A percentile compares a stretch with the other conserved stretches of the same genome.
Conservation (phyloP, 352 stramenopile genomes). For the Thalassiosira livingstoniorum region DNA sequence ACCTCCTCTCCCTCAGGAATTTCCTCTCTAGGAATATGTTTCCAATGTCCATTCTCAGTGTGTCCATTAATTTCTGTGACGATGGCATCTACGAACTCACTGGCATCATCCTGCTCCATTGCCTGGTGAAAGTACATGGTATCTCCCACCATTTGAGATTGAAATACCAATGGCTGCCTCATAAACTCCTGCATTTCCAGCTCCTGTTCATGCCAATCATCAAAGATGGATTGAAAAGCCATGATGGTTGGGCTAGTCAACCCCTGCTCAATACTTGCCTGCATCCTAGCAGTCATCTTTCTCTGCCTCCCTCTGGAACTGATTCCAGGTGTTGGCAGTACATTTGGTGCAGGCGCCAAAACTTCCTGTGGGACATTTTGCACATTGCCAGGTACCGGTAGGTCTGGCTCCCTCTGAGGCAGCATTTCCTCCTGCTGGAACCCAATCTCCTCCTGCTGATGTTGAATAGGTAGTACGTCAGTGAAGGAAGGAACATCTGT, state of each 20-base stretch:
- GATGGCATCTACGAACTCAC: conserved; percentile 53
- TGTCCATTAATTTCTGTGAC: conserved; percentile 52
- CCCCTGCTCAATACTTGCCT: neutral
- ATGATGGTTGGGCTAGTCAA: no score
- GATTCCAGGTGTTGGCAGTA: neutral
- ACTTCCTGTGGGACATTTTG: neutral
- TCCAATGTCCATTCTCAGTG: conserved; percentile 19
- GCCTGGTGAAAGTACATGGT: conserved; percentile 67
- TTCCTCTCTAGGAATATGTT: neutral
- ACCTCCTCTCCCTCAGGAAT: conserved; percentile 35
- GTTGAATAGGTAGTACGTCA: no score
- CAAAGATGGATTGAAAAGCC: neutral
- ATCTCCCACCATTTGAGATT: conserved; percentile 29
- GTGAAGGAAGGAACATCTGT: no score
- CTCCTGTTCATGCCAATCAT: conserved; percentile 6
- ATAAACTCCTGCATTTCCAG: conserved; percentile 30
- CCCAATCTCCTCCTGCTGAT: neutral
- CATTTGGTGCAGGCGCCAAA: neutral
- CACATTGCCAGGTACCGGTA: neutral
- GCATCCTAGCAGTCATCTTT: neutral
- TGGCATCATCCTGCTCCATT: conserved; percentile 34
- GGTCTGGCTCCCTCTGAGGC: neutral
- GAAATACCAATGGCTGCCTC: conserved; percentile 12
- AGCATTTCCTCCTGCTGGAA: neutral
- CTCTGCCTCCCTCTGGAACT: conserved; percentile 3